Evolutionary conservation across 495 filamentous ascomycete species (phyloP), one percentile per base, ranked within the genome.

Genomic region (Alectoria sarmentosa): DNA sequence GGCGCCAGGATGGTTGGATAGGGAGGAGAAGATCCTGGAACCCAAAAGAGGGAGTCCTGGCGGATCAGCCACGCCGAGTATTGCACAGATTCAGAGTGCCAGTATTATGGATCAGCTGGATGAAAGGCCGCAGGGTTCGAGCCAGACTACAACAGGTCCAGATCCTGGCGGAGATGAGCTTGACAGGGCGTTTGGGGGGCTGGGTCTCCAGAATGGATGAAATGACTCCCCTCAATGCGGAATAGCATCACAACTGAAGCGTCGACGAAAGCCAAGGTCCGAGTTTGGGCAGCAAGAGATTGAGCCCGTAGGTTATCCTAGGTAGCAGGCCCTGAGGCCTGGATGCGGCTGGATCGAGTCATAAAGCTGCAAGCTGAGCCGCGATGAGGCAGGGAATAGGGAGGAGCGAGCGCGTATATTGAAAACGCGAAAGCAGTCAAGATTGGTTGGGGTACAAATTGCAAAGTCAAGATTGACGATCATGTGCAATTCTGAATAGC

Each of bases 1-100:
- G 41, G 94, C 94, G 48, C 94, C 94, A 21, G 94, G 94, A 1
- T 98, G 93, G 90, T 76, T 98, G 70, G 94, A 98, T 73, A 88
- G 90, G 42, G 90, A 96, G 36, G 87, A 89, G 72, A 83, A 89
- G 69, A 76, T 98, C 62, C 74, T 98, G 56, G 85, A 92, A 76
- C 94, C 94, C 7, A 79, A 85, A 72, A 82, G 76, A 68, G 78
- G 72, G 62, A 49, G 42, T 9, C 9, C 21, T 1, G 75, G 66
- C 52, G 69, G 73, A 55, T 69, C 67, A 9, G 65, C 65, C 14
- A 62, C 55, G 5, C 26, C 62, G 58, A 61, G 19, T 69, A 66
- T 26, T 9, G 30, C 58, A 26, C 78, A 60, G 71, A 67, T 32
- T 62, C 71, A 70, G 69, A 72, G 76, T 60, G 69, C 67, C 48